A percentile compares a stretch with the other conserved stretches of the same genome.
Evolutionary conservation across 768 basidiomycete species (phyloP).

Genomic region (Russula vinacea): DNA sequence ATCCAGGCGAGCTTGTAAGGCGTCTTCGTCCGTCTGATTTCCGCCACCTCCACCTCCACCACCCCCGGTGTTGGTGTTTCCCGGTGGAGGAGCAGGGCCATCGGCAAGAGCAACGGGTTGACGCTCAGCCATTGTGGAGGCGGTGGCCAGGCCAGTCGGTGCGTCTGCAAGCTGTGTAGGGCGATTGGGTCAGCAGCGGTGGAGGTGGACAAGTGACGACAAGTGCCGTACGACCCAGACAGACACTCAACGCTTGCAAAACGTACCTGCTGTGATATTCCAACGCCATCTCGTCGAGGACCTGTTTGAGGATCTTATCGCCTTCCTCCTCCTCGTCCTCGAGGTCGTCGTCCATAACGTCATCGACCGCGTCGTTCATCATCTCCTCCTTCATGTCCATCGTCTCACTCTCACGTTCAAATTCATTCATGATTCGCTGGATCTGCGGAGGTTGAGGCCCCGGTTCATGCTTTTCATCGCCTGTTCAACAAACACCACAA

Average conservation of each 20-base stretch:
- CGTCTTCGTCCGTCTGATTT: constrained; percentile 76
- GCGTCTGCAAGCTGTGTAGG: constrained; percentile 70
- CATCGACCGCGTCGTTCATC: constrained; percentile 98
- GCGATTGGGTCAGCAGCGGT: background rate
- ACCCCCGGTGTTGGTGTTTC: constrained; percentile 40
- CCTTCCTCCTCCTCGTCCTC: constrained; percentile 97
- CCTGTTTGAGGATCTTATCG: constrained; percentile 92
- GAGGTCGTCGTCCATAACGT: constrained; percentile 88
- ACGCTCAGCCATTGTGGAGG: constrained; percentile 60
- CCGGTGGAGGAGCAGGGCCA: constrained; percentile 42
- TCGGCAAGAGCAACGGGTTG: constrained; percentile 88
- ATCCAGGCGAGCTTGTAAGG: constrained; percentile 89
- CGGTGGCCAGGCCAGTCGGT: constrained; percentile 65
- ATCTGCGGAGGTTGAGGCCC: constrained; percentile 90
- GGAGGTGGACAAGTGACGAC: constrained; percentile 4
- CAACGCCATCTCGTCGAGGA: constrained; percentile 97
- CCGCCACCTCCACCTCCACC: constrained; percentile 40
- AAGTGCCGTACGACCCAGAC: background rate
- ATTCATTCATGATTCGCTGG: constrained; percentile 95
- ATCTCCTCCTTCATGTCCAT: constrained; percentile 99
- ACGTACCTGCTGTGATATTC: constrained; percentile 76
- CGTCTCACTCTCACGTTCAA: constrained; percentile 93
- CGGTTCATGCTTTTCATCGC: constrained; percentile 99
- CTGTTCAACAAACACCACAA: constrained; percentile 41
- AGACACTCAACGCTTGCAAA: constrained; percentile 38